These are phyloP conservation scores for Jacaranda copaia DNA, from an alignment of 257 asterid species.

Conservation along the genomic window DNA sequence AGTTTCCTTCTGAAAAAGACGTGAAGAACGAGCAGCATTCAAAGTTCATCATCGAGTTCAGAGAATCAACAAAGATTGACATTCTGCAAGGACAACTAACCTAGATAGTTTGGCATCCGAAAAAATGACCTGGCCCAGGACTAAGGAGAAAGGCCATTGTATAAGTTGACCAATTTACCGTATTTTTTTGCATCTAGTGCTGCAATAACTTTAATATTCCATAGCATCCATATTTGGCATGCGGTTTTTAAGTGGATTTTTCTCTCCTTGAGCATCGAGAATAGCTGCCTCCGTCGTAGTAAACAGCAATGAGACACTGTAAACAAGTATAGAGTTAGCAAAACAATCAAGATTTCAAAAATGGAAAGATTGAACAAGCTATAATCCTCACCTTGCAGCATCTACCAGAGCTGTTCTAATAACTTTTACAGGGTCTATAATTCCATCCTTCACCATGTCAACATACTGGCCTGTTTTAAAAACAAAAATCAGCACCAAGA, in stretches of 20 bases:
- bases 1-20: neutral
- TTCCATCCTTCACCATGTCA: slow-evolving; percentile 87
- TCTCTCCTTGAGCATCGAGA: slow-evolving; percentile 60
- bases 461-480: slow-evolving; percentile 60
- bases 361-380: neutral
- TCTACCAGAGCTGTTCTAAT: slow-evolving; percentile 82
- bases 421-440: slow-evolving; percentile 80
- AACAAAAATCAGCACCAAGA: neutral
- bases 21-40: neutral
- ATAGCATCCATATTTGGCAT: slow-evolving; percentile 65
- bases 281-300: slow-evolving; percentile 77
- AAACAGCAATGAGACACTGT: slow-evolving; percentile 72
- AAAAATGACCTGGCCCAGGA: neutral
- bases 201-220: slow-evolving; percentile 33
- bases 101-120: slow-evolving; percentile 6
- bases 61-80: slow-evolving; percentile 2
- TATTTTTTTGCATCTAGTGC: neutral
- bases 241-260: slow-evolving; percentile 57
- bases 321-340: slow-evolving; percentile 15
- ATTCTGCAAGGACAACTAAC: neutral
- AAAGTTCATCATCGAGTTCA: neutral
- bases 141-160: neutral
- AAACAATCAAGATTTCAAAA: neutral
- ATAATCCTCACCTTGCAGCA: slow-evolving; percentile 69
- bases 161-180: slow-evolving; percentile 3